phyloP scores from a whole-genome alignment of 129 eudicot genomes.

The Saussurea involucrata region DNA sequence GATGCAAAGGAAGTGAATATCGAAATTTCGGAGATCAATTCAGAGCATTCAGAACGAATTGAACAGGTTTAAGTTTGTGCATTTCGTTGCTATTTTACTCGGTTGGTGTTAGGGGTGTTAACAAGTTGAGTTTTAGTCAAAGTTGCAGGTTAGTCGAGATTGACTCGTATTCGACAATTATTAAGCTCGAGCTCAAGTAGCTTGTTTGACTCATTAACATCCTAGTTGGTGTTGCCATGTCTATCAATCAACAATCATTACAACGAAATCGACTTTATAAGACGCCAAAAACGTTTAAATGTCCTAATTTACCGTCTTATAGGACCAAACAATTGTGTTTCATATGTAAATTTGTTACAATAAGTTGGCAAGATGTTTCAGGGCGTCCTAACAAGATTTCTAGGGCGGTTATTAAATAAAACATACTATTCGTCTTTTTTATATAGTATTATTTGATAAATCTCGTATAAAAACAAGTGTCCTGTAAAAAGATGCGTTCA shows the following conservation, averaged over 20 bases:
- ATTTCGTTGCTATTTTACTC: background rate
- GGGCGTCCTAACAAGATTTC: background rate
- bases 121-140: too few relatives aligned
- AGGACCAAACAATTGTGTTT: background rate
- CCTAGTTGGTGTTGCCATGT: background rate
- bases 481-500: too few relatives aligned
- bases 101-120: too few relatives aligned
- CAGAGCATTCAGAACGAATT: constrained; percentile 31
- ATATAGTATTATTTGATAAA: too few relatives aligned
- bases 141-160: too few relatives aligned
- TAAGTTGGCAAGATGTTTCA: background rate
- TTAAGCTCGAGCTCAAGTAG: too few relatives aligned
- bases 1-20: constrained; percentile 60
- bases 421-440: too few relatives aligned
- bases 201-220: background rate
- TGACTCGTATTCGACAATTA: too few relatives aligned
- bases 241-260: background rate
- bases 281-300: background rate
- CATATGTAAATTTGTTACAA: too few relatives aligned
- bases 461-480: too few relatives aligned
- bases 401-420: background rate
- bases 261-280: too few relatives aligned
- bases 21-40: constrained; percentile 50
- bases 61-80: constrained; percentile 41
- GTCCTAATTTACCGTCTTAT: background rate